Evolutionary conservation across 78 protist genomes (phyloP).

Genomic region (Tieghemostelium lacteum): DNA sequence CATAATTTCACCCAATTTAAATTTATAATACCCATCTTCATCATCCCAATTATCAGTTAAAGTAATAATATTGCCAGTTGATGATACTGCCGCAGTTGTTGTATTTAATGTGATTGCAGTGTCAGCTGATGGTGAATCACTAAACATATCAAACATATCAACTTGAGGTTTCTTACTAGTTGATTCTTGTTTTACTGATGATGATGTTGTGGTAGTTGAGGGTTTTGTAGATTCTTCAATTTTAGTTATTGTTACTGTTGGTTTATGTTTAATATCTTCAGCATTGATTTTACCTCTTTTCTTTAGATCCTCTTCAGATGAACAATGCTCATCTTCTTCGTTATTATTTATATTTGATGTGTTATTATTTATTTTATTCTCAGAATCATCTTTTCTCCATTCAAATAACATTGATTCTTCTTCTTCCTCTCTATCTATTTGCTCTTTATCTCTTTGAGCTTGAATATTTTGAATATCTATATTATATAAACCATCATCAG

Average conservation of each 20-base stretch:
- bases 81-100: not conserved
- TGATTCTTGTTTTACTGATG: not conserved
- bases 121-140: constrained; percentile 73
- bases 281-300: constrained; percentile 52
- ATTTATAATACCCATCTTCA: constrained; percentile 91
- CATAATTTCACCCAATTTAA: constrained; percentile 86
- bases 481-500: not conserved
- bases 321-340: constrained; percentile 28
- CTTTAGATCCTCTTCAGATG: constrained; percentile 68
- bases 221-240: too few relatives aligned
- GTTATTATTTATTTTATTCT: not conserved
- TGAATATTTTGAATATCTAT: not conserved
- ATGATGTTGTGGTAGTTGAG: not conserved
- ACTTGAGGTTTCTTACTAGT: not conserved
- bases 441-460: not conserved
- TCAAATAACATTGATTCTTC: constrained; percentile 11
- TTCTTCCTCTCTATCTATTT: constrained; percentile 16
- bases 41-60: constrained; percentile 92
- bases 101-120: not conserved
- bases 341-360: too few relatives aligned
- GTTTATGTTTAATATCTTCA: constrained; percentile 23
- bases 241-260: not conserved
- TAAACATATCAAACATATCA: constrained; percentile 78
- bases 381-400: constrained; percentile 33
- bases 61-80: not conserved